Percentiles rank a stretch among this genome's conserved stretches.
Evolutionary conservation across 768 basidiomycete species (phyloP).

Genomic region (Panaeolus cyanescens): DNA sequence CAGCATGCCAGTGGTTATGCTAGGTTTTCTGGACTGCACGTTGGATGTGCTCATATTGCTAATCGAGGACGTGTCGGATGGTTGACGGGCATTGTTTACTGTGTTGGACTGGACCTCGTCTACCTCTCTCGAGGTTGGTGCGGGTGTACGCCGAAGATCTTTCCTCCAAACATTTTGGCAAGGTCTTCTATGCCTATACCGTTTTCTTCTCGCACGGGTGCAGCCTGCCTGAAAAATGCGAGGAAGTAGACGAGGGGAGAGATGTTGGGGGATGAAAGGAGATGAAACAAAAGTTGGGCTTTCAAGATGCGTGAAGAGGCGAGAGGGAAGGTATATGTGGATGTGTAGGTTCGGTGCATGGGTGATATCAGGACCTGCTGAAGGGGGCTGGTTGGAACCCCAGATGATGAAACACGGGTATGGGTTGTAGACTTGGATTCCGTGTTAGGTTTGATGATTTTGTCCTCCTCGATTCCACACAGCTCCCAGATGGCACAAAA

Average conservation of each 20-base stretch:
- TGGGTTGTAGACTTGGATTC: neutral
- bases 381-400: neutral
- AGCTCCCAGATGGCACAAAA: slow-evolving; percentile 31
- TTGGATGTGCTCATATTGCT: neutral
- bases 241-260: slow-evolving; percentile 45
- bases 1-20: neutral
- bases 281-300: slow-evolving; percentile 38
- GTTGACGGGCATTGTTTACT: neutral
- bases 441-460: neutral
- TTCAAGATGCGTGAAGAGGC: slow-evolving; percentile 22
- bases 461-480: slow-evolving; percentile 23
- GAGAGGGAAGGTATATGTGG: neutral
- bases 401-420: neutral
- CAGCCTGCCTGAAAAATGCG: slow-evolving; percentile 45
- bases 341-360: slow-evolving; percentile 2
- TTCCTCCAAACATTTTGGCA: slow-evolving; percentile 33
- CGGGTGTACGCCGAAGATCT: slow-evolving; percentile 29
- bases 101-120: neutral
- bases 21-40: neutral
- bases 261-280: slow-evolving; percentile 44
- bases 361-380: neutral
- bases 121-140: slow-evolving; percentile 16
- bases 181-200: slow-evolving; percentile 32
- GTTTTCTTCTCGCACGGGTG: slow-evolving; percentile 34
- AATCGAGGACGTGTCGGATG: neutral